Evolutionary conservation across 345 rosid species (phyloP), one percentile per base, ranked within the genome.

Genomic region (Streptanthus diversifolius): DNA sequence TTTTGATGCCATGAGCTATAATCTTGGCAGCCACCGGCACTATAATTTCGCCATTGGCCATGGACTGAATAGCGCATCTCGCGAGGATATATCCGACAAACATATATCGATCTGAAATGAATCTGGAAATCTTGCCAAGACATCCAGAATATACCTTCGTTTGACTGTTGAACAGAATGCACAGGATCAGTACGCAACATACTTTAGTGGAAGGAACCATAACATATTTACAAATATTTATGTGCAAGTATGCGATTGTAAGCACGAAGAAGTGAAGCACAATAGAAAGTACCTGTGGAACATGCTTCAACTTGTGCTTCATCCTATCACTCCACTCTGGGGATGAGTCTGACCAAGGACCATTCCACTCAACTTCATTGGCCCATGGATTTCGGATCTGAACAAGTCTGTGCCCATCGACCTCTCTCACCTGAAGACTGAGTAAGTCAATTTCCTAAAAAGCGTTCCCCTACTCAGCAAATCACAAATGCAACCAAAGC

Each of bases 81-180:
- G 7, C 88, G 83, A 47, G 99, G 99, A 52, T 95, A 95, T 64
- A 95, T 91, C 18, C 99, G 97, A 59, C 99, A 95, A 27, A 92
- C 97, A 76, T 95, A 95, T 68, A 95, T 92, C n/a, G 99, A 95
- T 56, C 98, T 82, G 84, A 95, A 95, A 81, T 95, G 99, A 76
- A 95, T 92, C 83, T 95, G 99, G 66, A 95, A 95, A 75, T 95
- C 99, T 92, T 95, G 98, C 99, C 99, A 95, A 33, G 95, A 92
- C 99, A 95, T 95, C 99, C 99, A 95, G 83, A 95, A 95, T 79
- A 95, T 95, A 62, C 99, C 99, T 72, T 95, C 97, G 70, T 85
- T 92, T 58, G 99, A 87, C 99, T 95, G 97, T 83, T 79, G 58
- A 77, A 83, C 12, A 69, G 11, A 71, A 71, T 21, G 33, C 43